A percentile compares a stretch with the other conserved stretches of the same genome.
These are phyloP conservation scores for Cucurbita maxima DNA, from an alignment of 306 rosid species.

Conservation along the genomic window DNA sequence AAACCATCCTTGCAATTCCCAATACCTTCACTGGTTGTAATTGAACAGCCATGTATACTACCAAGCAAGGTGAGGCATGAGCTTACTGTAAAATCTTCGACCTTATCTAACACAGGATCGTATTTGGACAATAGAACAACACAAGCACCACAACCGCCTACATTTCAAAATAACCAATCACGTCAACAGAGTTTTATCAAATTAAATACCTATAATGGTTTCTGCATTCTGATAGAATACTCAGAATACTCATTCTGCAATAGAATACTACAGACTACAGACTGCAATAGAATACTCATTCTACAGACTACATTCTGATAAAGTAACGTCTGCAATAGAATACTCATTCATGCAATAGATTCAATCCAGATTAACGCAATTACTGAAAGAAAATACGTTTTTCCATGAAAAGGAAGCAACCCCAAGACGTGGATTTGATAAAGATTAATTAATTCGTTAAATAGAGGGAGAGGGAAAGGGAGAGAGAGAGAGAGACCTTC, in stretches of 20 bases:
- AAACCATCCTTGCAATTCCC: slow-evolving; percentile 70
- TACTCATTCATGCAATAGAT: no score
- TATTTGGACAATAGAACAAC: slow-evolving; percentile 69
- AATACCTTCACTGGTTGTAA: slow-evolving; percentile 77
- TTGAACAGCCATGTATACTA: slow-evolving; percentile 52
- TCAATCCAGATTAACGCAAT: neutral
- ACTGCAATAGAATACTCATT: neutral
- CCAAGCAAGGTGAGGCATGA: slow-evolving; percentile 84
- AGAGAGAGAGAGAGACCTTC: slow-evolving; percentile 32
- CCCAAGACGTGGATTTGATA: neutral
- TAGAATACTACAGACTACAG: neutral
- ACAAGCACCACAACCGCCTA: slow-evolving; percentile 96
- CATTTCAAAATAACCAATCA: slow-evolving; percentile 1
- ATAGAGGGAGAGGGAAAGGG: no score
- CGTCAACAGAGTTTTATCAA: neutral
- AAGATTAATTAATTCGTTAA: neutral
- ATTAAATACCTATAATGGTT: neutral
- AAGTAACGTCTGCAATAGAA: no score
- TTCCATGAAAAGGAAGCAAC: neutral
- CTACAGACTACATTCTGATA: no score
- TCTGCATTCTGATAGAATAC: neutral
- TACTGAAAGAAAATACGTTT: neutral
- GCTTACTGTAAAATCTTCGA: slow-evolving; percentile 48
- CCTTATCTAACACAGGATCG: slow-evolving; percentile 34
- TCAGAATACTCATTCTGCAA: neutral